A percentile compares a stretch with the other conserved stretches of the same genome.
Conservation (phyloP, 73 alveolate species). For the Paramecium bursaria region DNA sequence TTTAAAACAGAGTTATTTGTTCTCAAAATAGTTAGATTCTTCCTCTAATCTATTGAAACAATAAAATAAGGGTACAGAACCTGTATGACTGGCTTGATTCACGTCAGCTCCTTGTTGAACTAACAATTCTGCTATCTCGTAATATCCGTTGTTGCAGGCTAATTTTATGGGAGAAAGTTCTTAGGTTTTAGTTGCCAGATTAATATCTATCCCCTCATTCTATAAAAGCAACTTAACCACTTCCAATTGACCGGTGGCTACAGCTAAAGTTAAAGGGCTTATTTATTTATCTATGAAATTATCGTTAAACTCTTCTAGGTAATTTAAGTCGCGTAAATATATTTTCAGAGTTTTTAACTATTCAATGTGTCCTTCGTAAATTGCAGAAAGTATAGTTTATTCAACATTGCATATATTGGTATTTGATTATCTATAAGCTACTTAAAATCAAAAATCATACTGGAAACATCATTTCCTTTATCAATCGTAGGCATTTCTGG, state of each 20-base stretch:
- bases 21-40: conserved; percentile 67
- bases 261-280: conserved; percentile 60
- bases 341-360: conserved; percentile 48
- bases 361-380: conserved; percentile 42
- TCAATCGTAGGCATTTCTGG: conserved; percentile 55
- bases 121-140: conserved; percentile 64
- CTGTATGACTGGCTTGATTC: conserved; percentile 40
- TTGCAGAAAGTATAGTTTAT: conserved; percentile 5
- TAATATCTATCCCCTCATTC: conserved; percentile 55
- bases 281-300: conserved; percentile 59
- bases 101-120: conserved; percentile 60
- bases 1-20: conserved; percentile 62
- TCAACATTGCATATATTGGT: conserved; percentile 55
- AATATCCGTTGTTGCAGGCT: conserved; percentile 69
- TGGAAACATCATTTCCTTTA: conserved; percentile 9
- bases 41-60: conserved; percentile 68
- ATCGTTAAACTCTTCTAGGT: conserved; percentile 67
- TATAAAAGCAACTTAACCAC: conserved; percentile 50
- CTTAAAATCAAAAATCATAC: not conserved
- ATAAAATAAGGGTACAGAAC: conserved; percentile 65
- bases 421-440: conserved; percentile 43
- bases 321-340: conserved; percentile 52
- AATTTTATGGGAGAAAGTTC: conserved; percentile 60
- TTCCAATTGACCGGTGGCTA: conserved; percentile 51
- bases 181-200: conserved; percentile 49